Evolutionary conservation across 2,329 filamentous ascomycete genomes (phyloP), one percentile per base, ranked within the genome.

Genomic region (Aspergillus bombycis): DNA sequence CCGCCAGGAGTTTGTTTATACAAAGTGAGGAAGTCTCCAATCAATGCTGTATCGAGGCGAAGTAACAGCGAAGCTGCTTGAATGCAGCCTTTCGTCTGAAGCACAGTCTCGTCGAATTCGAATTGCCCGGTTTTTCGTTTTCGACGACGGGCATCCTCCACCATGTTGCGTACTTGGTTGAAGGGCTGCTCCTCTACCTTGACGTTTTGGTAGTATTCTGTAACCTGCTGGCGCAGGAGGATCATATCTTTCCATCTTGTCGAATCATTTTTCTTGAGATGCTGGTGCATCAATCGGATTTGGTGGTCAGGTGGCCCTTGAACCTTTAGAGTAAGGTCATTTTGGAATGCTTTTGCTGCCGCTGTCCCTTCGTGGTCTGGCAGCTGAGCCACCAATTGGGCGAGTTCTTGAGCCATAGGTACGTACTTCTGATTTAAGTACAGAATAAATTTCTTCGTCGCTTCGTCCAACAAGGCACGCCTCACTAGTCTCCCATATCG

Each of bases 391-490:
- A 77, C 67, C 3, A 65, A 61, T 5, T 59, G 43, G 0, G 70
- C 55, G 14, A 83, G 67, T 19, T 63, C 62, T 1, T 76, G 64
- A 1, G 77, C 77, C 9, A 88, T 75, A 4, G 77, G 70, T 0
- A 79, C 65, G 62, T 80, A 84, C 11, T 77, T 69, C 8, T 65
- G 68, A 9, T 84, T 83, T 0, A 84, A 80, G 78, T 82, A 86
- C 4, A 82, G 69, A n/a, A 89, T 83, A 70, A 91, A 88, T 65
- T 86, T 81, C 53, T 75, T 71, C 1, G 86, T 87, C 0, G 84
- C 80, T 70, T 90, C 85, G 60, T 91, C 87, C 0, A 91, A 79
- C 8, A 88, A 77, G 0, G 84, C 86, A 4, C 85, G 80, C 75
- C 50, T 79, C 78, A 69, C 84, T 76, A 68, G 63, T 48, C 67